phyloP scores from a whole-genome alignment of 163 green algal genomes.

The Picocystis sp. region DNA sequence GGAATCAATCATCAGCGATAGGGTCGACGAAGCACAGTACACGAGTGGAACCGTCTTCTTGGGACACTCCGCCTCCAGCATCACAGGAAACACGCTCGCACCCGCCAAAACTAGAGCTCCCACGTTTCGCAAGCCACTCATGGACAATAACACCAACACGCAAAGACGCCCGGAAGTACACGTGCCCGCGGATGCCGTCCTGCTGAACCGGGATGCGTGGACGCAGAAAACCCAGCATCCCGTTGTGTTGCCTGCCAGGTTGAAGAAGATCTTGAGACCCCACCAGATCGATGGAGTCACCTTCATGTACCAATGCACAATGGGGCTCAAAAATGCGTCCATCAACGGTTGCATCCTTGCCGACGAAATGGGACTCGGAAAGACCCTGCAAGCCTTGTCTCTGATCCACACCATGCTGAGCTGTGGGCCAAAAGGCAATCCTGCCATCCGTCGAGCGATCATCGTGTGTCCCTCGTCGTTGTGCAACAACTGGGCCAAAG shows the following conservation, averaged over 20 bases:
- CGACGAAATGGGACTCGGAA: constrained; percentile 21
- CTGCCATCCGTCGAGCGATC: constrained; percentile 34
- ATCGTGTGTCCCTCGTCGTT: constrained; percentile 65
- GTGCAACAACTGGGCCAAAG: constrained; percentile 56
- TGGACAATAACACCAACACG: too few relatives aligned
- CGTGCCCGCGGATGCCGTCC: too few relatives aligned
- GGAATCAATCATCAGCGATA: too few relatives aligned
- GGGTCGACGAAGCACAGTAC: too few relatives aligned
- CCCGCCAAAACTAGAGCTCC: too few relatives aligned
- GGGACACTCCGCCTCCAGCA: too few relatives aligned
- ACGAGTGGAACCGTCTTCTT: too few relatives aligned
- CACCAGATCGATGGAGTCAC: constrained; percentile 7
- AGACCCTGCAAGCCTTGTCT: constrained; percentile 39
- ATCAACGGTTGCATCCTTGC: constrained; percentile 17
- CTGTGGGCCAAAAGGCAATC: constrained; percentile 37
- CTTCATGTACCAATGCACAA: constrained; percentile 7
- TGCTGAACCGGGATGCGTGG: too few relatives aligned
- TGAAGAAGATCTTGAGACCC: constrained; percentile 3
- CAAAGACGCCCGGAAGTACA: too few relatives aligned
- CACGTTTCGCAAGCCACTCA: too few relatives aligned
- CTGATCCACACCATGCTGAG: constrained; percentile 59
- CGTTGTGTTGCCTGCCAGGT: constrained; percentile 2
- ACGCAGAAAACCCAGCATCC: neutral
- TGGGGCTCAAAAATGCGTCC: constrained; percentile 2
- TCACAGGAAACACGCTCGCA: too few relatives aligned